A percentile compares a stretch with the other conserved stretches of the same genome.
Conservation (phyloP, 2,329 filamentous ascomycete genomes). For the Penicillium digitatum region DNA sequence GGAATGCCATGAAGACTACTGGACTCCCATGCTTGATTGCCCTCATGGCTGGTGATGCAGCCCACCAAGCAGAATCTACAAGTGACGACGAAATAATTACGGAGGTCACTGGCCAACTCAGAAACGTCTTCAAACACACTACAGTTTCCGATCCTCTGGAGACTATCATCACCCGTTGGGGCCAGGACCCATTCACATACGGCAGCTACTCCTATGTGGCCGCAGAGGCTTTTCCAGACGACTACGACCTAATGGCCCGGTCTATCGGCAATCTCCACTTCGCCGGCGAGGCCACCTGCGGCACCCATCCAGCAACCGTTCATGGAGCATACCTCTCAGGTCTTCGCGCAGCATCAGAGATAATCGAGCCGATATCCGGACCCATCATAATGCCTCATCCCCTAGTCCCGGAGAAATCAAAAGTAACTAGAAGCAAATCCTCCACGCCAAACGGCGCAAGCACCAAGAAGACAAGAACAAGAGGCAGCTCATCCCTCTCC, state of each 20-base stretch:
- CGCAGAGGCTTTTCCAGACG: slow-evolving; percentile 72
- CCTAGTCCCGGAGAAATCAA: slow-evolving; percentile 60
- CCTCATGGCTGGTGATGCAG: slow-evolving; percentile 92
- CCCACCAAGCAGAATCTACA: slow-evolving; percentile 76
- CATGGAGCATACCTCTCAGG: slow-evolving; percentile 95
- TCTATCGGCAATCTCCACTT: slow-evolving; percentile 86
- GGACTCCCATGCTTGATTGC: slow-evolving; percentile 84
- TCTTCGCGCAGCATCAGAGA: slow-evolving; percentile 79
- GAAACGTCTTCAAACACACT: slow-evolving; percentile 63
- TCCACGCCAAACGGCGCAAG: slow-evolving; percentile 10
- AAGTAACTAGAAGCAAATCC: slow-evolving; percentile 38
- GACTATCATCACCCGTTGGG: slow-evolving; percentile 88
- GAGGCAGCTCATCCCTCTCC: slow-evolving; percentile 2
- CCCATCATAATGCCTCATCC: slow-evolving; percentile 73
- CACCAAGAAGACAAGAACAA: slow-evolving; percentile 5
- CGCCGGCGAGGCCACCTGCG: slow-evolving; percentile 92
- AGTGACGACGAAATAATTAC: slow-evolving; percentile 70
- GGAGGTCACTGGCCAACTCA: slow-evolving; percentile 76
- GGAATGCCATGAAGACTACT: slow-evolving; percentile 87
- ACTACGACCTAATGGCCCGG: slow-evolving; percentile 88
- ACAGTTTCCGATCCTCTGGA: slow-evolving; percentile 75
- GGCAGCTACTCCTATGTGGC: slow-evolving; percentile 96
- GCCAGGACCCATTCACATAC: slow-evolving; percentile 80
- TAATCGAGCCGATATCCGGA: slow-evolving; percentile 75
- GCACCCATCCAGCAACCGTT: slow-evolving; percentile 92